Base-by-base conservation (phyloP, 2,329 filamentous ascomycete species). In the Cadophora luteo-olivacea region DNA sequence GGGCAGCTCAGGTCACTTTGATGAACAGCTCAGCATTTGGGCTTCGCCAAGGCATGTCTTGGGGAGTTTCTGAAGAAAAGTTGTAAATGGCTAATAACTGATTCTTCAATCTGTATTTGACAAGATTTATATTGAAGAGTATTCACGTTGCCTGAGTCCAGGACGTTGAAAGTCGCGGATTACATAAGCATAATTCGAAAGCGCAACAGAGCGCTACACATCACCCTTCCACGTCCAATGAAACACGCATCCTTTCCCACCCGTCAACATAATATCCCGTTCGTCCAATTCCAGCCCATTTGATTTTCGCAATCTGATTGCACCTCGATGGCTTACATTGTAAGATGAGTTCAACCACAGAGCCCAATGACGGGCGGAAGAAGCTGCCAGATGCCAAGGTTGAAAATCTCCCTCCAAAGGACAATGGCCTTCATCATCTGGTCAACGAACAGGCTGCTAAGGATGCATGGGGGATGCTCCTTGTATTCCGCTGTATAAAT, bases 401-500 rank as follows among this genome's bases (percentile, higher is more conserved):
- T 25, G 61, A 67, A 57, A 36, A 57, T 38, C 52, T 55, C 22
- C 58, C 51, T 29, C 67, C 60, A 24, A 57, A 73, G 51, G 69
- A 72, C 61, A 74, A 74, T 61, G 65, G 70, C 24, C 61, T 75
- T 12, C 71, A 75, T 45, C 70, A 65, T n/a, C 68, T 77, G 1
- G 73, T 77, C 52, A 74, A 75, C n/a, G 66, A 72, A 45, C 73
- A 75, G 68, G 69, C 68, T n/a, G 70, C 74, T 49, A 74, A 71
- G 7, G 76, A 78, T 65, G 69, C 76, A 3, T 76, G 72, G 71
- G 64, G 64, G 4, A 19, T 75, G 3, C 70, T 88, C 61, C 74
- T 97, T 73, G 84, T 87, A 51, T 86, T 97, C 71, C 92, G 96
- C 65, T 85, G 95, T 72, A 79, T 92, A 78, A 97, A 97, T 81